Base-by-base conservation (phyloP, 306 rosid species). In the Potentilla sterilis region DNA sequence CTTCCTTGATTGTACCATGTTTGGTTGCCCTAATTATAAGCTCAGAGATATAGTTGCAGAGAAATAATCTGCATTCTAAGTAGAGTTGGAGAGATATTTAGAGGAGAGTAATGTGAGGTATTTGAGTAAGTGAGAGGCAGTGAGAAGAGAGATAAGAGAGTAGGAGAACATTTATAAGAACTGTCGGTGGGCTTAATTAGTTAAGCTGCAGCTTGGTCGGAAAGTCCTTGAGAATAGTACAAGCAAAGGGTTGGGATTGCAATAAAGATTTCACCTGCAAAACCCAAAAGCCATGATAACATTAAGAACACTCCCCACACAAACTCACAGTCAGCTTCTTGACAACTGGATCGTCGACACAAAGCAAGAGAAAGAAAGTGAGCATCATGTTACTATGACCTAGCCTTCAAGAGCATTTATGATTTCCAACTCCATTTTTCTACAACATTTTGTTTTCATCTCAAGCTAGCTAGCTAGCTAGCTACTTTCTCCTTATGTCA, bases 231-330 rank as follows among this genome's bases (percentile, higher is more conserved):
- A 3, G 55, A 9, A 75, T 19, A 69, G 83, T 84, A 47, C 81
- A 76, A 46, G 38, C 11, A 28, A 58, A 74, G 67, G 41, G 48
- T 65, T 77, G 19, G 48, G 14, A 10, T 5, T 78, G 92, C 86
- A 86, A 88, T 91, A 84, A 88, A 89, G 81, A 76, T 82, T 94
- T 86, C 98, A 94, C 92, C 96, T 85, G 89, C 92, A 77, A 87
- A 73, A 75, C 81, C 80, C 79, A 68, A 77, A 77, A 79, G 81
- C 79, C 21, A 35, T 38, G 21, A 43, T 24, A 15, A 8, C 72
- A 43, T 32, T 32, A 77, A 76, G 83, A 24, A 21, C 15, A 12
- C 66, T 12, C 66, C 66, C 40, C 66, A 59, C 66, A 59, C 40
- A 61, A 32, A 61, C 66, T 10, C 70, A 74, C 82, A 82, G 78